Conservation (phyloP, 371 early-diverging fungal genomes). For the Lichtheimia hyalospora region DNA sequence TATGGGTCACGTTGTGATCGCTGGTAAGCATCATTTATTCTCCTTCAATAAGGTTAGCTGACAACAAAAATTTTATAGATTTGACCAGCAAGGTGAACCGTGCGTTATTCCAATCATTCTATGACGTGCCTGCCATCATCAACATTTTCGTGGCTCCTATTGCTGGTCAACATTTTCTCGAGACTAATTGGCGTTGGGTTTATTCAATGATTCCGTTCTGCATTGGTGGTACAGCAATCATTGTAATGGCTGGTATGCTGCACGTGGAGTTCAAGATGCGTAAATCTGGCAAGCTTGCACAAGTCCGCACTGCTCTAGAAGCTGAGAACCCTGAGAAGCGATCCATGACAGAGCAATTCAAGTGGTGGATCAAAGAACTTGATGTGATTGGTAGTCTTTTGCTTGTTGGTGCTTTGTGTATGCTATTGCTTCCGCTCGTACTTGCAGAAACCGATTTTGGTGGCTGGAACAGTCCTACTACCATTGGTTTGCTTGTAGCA, state of each 20-base stretch:
- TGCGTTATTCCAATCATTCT: conserved; percentile 29
- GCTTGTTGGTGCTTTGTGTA: conserved; percentile 31
- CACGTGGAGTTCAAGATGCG: conserved; percentile 23
- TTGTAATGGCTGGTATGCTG: conserved; percentile 31
- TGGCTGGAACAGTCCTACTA: conserved; percentile 34
- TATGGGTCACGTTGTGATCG: conserved; percentile 44
- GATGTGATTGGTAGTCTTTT: conserved; percentile 44
- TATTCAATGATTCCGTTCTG: conserved; percentile 22
- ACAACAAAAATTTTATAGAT: conserved; percentile 15
- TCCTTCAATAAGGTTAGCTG: neutral
- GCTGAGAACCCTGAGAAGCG: conserved; percentile 9
- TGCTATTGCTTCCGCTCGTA: conserved; percentile 43
- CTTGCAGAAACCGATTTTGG: conserved; percentile 35
- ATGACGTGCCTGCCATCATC: conserved; percentile 37
- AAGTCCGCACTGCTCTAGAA: neutral
- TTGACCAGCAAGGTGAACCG: conserved; percentile 22
- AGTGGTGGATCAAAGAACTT: conserved; percentile 36
- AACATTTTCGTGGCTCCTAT: conserved; percentile 29
- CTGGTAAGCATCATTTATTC: conserved; percentile 23
- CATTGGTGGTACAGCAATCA: conserved; percentile 26
- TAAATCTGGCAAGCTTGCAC: conserved; percentile 5
- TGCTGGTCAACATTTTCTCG: conserved; percentile 19
- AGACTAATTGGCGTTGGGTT: conserved; percentile 22
- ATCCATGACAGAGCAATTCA: conserved; percentile 1
- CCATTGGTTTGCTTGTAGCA: conserved; percentile 28